phyloP scores from a whole-genome alignment of 148 eudicot genomes.

The Gaultheria prostrata region DNA sequence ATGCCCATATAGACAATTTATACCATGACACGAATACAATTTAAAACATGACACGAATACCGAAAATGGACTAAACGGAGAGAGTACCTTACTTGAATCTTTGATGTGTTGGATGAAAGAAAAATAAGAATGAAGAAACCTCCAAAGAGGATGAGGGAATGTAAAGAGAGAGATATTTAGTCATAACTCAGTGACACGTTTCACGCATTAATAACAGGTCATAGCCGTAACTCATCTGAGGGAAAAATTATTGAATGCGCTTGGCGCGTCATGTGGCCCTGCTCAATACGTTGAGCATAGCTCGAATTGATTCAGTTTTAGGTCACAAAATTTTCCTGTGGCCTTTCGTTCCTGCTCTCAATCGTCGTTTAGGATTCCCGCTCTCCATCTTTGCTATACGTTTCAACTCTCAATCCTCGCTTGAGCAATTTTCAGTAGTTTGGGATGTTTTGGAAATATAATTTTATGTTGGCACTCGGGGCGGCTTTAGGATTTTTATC shows the following conservation, averaged over 20 bases:
- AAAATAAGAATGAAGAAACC: not conserved
- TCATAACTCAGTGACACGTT: not conserved
- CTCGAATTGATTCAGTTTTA: not conserved
- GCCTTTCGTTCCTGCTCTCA: no score
- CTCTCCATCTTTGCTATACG: no score
- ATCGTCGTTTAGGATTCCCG: no score
- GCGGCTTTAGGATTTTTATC: no score
- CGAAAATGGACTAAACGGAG: no score
- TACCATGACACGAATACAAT: no score
- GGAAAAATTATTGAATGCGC: not conserved
- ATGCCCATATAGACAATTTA: no score
- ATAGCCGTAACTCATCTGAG: not conserved
- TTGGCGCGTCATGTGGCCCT: not conserved
- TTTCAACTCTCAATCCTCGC: no score
- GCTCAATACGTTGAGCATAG: not conserved
- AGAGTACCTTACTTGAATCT: slow-evolving; percentile 31
- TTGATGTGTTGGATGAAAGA: slow-evolving; percentile 8
- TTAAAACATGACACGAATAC: no score
- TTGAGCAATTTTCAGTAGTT: not conserved
- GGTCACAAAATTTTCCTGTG: not conserved
- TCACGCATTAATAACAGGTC: slow-evolving; percentile 10
- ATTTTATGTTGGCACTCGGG: not conserved
- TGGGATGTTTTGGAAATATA: not conserved
- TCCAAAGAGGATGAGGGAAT: not conserved
- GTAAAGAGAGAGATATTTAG: not conserved